Evolutionary conservation across 768 basidiomycete genomes (phyloP), one percentile per base, ranked within the genome.

Genomic region (Peribolospora kevripleyi): DNA sequence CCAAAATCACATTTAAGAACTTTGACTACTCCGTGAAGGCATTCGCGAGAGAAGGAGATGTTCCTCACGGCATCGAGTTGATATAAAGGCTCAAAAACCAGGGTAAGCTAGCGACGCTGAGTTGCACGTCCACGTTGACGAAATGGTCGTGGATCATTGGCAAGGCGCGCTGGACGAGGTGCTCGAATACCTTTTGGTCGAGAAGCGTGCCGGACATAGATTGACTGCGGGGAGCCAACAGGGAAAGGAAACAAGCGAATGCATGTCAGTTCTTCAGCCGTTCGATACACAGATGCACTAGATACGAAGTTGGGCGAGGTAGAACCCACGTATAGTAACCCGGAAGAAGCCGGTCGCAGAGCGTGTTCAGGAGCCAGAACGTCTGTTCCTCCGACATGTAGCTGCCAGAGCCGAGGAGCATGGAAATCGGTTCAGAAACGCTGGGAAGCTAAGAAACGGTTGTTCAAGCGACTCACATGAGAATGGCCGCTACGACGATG

Each of bases 371-470:
- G 5, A 95, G 72, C 90, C 90, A 97, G 66, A 98, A 98, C 8
- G 90, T 81, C 66, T 97, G 91, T 61, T 97, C 93, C 68, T 98
- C 93, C 3, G 87, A 91, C 86, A 93, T 87, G 66, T 95, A 98
- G 58, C 90, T 97, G 61, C n/a, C n/a, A n/a, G n/a, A n/a, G n/a
- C n/a, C 25, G 25, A 25, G 25, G 25, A 25, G 45, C 55, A 42
- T 7, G 43, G 43, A 45, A 13, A 48, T 6, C 42, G 37, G 49
- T 13, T 13, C 49, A 6, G 52, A 11, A 36, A 7, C 14, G 39
- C 8, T 47, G 36, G 38, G 52, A 51, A 41, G 46, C 48, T 25
- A 25, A 25, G 25, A 25, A 25, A 25, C 25, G 25, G 25, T 1
- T 25, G 45, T 2, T 0, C 48, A 42, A 7, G 14, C 4, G 25